Evolutionary conservation across 345 rosid species (phyloP).

Genomic region (thale cress (Arabidopsis thaliana)): DNA sequence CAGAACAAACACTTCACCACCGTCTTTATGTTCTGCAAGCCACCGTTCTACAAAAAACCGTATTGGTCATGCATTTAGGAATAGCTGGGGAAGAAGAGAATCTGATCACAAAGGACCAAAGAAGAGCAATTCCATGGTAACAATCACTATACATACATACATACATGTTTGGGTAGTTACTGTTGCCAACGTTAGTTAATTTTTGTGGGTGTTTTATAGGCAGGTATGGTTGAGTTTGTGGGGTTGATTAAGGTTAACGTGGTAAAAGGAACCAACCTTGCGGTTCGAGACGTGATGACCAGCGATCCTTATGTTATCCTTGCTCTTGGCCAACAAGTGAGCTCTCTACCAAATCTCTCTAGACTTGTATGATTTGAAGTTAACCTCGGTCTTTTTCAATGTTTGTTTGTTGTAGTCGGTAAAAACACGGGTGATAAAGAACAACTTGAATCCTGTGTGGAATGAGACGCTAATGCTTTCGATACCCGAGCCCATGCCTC

Average conservation of each 20-base stretch:
- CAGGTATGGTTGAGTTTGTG: slow-evolving; percentile 95
- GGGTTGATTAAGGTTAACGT: slow-evolving; percentile 96
- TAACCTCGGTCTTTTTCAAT: neutral
- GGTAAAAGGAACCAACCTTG: slow-evolving; percentile 94
- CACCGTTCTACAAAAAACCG: slow-evolving; percentile 58
- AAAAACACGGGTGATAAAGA: slow-evolving; percentile 90
- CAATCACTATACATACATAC: slow-evolving; percentile 3
- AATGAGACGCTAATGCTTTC: slow-evolving; percentile 93
- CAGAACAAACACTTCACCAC: slow-evolving; percentile 30
- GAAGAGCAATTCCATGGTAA: slow-evolving; percentile 80
- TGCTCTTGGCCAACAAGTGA: slow-evolving; percentile 85
- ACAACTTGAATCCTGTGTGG: slow-evolving; percentile 97
- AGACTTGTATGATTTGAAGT: neutral
- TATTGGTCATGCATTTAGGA: slow-evolving; percentile 78
- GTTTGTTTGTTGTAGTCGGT: slow-evolving; percentile 63
- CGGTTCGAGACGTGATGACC: slow-evolving; percentile 80
- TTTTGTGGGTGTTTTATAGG: slow-evolving; percentile 60
- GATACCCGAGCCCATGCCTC: slow-evolving; percentile 89
- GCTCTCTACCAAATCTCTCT: slow-evolving; percentile 39
- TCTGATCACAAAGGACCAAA: slow-evolving; percentile 60
- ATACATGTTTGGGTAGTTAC: slow-evolving; percentile 9
- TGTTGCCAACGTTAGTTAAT: neutral
- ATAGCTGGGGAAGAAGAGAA: slow-evolving; percentile 91
- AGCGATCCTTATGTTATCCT: slow-evolving; percentile 97
- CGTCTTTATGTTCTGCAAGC: slow-evolving; percentile 47